Evolutionary conservation across 2,329 filamentous ascomycete genomes (phyloP).

Genomic region (Scopulariopsis brevicaulis): DNA sequence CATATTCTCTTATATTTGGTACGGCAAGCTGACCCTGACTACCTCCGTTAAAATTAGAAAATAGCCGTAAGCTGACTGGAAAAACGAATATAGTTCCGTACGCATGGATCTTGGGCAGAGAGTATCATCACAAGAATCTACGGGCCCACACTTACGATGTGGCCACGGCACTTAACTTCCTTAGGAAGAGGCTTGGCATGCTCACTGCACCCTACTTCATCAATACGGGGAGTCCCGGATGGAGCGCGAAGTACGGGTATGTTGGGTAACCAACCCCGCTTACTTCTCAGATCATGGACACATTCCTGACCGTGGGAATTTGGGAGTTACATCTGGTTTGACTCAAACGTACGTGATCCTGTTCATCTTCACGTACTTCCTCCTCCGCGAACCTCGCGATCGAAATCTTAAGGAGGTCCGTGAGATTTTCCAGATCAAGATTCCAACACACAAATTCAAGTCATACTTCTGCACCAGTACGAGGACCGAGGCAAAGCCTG

Average conservation of each 20-base stretch:
- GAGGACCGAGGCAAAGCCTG: not conserved
- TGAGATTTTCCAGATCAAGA: conserved; percentile 6
- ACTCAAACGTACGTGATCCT: conserved; percentile 27
- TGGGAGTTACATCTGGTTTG: conserved; percentile 31
- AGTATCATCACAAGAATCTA: conserved; percentile 25
- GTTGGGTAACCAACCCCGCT: not conserved
- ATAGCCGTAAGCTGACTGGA: too few relatives aligned
- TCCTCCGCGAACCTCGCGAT: conserved; percentile 12
- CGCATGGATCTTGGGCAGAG: conserved; percentile 26
- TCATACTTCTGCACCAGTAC: not conserved
- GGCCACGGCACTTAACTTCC: conserved; percentile 24
- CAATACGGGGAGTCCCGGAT: conserved; percentile 24
- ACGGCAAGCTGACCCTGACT: conserved; percentile 10
- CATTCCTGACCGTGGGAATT: too few relatives aligned
- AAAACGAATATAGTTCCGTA: conserved; percentile 15
- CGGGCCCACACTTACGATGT: conserved; percentile 25
- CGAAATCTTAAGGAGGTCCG: conserved; percentile 6
- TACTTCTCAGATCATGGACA: not conserved
- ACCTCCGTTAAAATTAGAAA: not conserved
- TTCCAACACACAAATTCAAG: conserved; percentile 6
- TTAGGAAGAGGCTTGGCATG: conserved; percentile 25
- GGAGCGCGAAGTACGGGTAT: conserved; percentile 20
- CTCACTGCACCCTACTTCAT: conserved; percentile 30
- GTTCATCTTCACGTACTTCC: conserved; percentile 23
- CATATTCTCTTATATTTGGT: conserved; percentile 21